Percentiles rank a stretch among this genome's conserved stretches.
These are phyloP conservation scores for Chamaecyparis obtusa DNA, from an alignment of 75 land plant species.

Conservation along the genomic window DNA sequence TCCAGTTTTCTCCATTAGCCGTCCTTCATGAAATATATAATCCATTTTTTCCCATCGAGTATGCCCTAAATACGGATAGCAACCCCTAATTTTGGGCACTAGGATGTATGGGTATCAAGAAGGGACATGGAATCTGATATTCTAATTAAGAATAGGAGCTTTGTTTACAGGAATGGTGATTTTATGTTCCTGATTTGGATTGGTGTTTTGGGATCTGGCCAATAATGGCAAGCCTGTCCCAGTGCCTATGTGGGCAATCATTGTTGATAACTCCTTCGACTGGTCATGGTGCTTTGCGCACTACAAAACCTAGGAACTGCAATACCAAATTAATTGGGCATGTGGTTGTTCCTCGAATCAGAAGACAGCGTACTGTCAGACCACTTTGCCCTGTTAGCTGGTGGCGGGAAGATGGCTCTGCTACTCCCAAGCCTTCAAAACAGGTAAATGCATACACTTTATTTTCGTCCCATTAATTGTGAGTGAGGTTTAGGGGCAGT, in stretches of 20 bases:
- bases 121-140: background rate
- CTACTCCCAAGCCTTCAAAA: background rate
- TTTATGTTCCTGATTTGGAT: background rate
- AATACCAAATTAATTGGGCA: background rate
- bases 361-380: background rate
- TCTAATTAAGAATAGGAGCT: background rate
- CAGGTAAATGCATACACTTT: background rate
- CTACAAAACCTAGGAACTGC: background rate
- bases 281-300: background rate
- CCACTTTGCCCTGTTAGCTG: conserved; percentile 1
- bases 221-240: conserved; percentile 3
- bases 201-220: background rate
- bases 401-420: conserved; percentile 3
- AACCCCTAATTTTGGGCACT: background rate
- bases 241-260: conserved; percentile 2
- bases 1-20: background rate
- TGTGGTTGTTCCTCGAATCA: background rate
- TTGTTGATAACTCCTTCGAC: background rate
- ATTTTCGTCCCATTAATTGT: background rate
- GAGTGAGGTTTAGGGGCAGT: background rate
- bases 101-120: background rate
- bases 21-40: background rate
- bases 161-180: background rate
- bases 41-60: background rate
- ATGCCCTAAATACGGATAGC: background rate